phyloP scores from a whole-genome alignment of 163 green algal species.

The Chlorella variabilis region DNA sequence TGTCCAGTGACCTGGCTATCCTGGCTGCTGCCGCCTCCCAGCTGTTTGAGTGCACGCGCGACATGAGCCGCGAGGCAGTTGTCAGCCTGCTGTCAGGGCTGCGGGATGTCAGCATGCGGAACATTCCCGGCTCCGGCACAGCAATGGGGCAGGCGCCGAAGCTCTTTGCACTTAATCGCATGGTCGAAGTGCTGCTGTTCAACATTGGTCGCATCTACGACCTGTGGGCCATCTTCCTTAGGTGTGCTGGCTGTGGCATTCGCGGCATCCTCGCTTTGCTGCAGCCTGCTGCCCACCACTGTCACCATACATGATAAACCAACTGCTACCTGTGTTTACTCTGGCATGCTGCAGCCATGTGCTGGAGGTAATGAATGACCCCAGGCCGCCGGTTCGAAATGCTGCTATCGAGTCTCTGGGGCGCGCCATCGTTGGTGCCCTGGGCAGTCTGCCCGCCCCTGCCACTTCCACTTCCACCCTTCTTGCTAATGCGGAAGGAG shows the following conservation, averaged over 20 bases:
- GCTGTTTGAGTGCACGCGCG: conserved; percentile 72
- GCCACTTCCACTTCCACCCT: not conserved
- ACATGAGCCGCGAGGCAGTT: conserved; percentile 73
- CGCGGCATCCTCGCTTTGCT: not conserved
- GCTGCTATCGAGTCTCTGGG: conserved; percentile 76
- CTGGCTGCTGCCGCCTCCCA: conserved; percentile 62
- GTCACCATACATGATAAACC: too few relatives aligned
- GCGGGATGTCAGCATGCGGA: conserved; percentile 53
- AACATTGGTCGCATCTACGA: conserved; percentile 81
- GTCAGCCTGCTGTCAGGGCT: conserved; percentile 72
- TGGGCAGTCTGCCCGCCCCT: conserved; percentile 43
- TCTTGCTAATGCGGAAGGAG: not conserved
- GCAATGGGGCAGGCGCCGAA: conserved; percentile 49
- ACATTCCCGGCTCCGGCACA: conserved; percentile 14
- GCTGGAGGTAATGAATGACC: conserved; percentile 71
- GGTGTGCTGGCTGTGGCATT: not conserved
- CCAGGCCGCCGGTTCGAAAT: conserved; percentile 53
- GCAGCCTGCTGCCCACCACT: too few relatives aligned
- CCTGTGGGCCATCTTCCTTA: conserved; percentile 85
- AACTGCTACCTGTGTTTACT: not conserved
- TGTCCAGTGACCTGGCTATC: conserved; percentile 64
- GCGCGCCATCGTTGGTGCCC: conserved; percentile 66
- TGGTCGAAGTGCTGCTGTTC: conserved; percentile 83
- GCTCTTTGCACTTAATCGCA: conserved; percentile 78
- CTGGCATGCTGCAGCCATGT: conserved; percentile 58